These are phyloP conservation scores for Buddleja alternifolia DNA, from an alignment of 257 asterid species.

Conservation along the genomic window DNA sequence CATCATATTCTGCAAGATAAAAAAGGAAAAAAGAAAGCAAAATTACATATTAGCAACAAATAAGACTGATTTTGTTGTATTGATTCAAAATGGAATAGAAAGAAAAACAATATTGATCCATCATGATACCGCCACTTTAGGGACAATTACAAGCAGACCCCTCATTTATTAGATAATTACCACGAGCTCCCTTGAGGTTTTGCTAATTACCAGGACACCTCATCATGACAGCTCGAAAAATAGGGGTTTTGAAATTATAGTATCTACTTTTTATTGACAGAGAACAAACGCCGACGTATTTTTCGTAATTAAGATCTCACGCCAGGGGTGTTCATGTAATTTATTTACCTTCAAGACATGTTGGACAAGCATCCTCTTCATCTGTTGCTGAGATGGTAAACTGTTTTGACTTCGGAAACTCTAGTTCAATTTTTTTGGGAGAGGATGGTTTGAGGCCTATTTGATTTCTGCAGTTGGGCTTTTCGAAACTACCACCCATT, in stretches of 20 bases:
- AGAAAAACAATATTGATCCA: too few relatives aligned
- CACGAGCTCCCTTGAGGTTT: too few relatives aligned
- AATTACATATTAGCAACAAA: slow-evolving; percentile 4
- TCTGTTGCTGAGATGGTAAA: slow-evolving; percentile 33
- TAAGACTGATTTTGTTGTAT: neutral
- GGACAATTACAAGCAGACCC: too few relatives aligned
- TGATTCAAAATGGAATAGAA: too few relatives aligned
- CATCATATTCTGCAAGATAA: slow-evolving; percentile 59
- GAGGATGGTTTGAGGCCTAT: slow-evolving; percentile 42
- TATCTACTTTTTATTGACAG: too few relatives aligned
- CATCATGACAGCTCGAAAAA: too few relatives aligned
- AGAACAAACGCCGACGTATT: too few relatives aligned
- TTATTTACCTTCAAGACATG: slow-evolving; percentile 80
- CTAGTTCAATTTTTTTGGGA: slow-evolving; percentile 44
- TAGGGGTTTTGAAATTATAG: too few relatives aligned
- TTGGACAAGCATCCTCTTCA: slow-evolving; percentile 74
- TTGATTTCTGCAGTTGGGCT: slow-evolving; percentile 41
- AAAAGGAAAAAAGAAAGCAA: slow-evolving; percentile 4
- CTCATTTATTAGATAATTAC: too few relatives aligned
- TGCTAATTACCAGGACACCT: too few relatives aligned
- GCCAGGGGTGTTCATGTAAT: neutral
- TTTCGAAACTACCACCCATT: slow-evolving; percentile 34
- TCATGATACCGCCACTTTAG: neutral
- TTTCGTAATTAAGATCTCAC: too few relatives aligned
- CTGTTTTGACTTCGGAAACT: slow-evolving; percentile 41